phyloP scores from a whole-genome alignment of 2,329 filamentous ascomycete species.

The Clonostachys solani region DNA sequence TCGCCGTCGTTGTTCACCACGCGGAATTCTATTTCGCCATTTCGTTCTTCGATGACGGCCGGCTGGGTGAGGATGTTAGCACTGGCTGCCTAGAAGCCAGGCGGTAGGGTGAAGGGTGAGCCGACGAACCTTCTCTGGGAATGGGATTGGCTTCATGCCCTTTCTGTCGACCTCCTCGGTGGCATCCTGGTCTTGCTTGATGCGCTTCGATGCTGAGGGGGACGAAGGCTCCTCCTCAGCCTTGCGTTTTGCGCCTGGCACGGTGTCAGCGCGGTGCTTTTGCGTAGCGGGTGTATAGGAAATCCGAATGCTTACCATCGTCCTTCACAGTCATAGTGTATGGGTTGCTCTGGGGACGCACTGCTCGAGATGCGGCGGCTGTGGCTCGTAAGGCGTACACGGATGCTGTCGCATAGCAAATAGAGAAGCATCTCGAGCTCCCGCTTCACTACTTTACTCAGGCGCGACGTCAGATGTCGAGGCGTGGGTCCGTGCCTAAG shows the following conservation, averaged over 20 bases:
- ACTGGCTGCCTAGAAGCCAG: background rate
- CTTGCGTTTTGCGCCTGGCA: slow-evolving; percentile 64
- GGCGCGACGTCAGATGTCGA: no score
- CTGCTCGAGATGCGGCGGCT: no score
- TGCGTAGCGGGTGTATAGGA: no score
- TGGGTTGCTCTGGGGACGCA: no score
- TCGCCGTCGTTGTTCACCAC: slow-evolving; percentile 96
- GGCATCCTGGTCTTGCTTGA: slow-evolving; percentile 42
- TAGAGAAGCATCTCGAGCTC: no score
- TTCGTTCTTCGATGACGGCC: slow-evolving; percentile 88
- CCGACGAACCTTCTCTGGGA: slow-evolving; percentile 73
- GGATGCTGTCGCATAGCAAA: no score
- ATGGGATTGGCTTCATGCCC: slow-evolving; percentile 65
- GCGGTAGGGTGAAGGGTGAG: background rate
- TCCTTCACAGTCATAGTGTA: no score
- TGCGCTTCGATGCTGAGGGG: slow-evolving; percentile 58
- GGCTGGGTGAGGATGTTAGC: slow-evolving; percentile 43
- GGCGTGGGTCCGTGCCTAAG: no score
- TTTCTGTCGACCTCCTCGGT: slow-evolving; percentile 33
- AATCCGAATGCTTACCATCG: no score
- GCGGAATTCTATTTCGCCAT: slow-evolving; percentile 91
- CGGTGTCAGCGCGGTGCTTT: no score
- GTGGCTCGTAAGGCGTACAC: no score
- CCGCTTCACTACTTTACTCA: no score
- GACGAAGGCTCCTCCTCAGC: slow-evolving; percentile 62